A percentile compares a stretch with the other conserved stretches of the same genome.
Conservation (phyloP, 139 green algal species). For the Chlamydomonas sphaeroides region DNA sequence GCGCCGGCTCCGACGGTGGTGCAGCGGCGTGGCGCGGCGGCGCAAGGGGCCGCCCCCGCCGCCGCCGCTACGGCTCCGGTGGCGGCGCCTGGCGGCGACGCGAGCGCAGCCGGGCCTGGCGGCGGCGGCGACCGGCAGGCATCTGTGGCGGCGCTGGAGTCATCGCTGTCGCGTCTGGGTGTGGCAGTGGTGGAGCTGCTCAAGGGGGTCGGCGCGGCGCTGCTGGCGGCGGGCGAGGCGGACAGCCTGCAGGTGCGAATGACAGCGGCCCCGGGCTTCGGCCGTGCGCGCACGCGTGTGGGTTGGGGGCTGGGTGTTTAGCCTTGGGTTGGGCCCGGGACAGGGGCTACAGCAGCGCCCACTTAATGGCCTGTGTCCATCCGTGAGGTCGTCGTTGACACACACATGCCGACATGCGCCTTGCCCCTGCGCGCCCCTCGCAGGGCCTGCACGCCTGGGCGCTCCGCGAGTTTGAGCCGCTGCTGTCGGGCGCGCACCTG, state of each 20-base stretch:
- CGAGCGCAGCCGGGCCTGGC: neutral
- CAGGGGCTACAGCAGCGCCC: too few relatives aligned
- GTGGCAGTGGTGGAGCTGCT: conserved; percentile 20
- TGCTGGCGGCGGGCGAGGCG: conserved; percentile 30
- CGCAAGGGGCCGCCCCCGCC: conserved; percentile 6
- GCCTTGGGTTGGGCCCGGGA: too few relatives aligned
- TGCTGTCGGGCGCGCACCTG: conserved; percentile 34
- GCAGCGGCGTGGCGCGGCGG: too few relatives aligned
- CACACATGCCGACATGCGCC: too few relatives aligned
- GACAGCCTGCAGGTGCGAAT: conserved; percentile 25
- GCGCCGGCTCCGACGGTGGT: too few relatives aligned
- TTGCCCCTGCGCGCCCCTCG: too few relatives aligned
- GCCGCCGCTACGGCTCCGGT: neutral
- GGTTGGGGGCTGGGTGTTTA: too few relatives aligned
- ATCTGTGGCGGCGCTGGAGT: conserved; percentile 13
- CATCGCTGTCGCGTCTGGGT: conserved; percentile 25
- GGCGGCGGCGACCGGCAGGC: neutral
- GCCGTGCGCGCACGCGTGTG: too few relatives aligned
- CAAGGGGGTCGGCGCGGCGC: conserved; percentile 19
- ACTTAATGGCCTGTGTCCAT: too few relatives aligned
- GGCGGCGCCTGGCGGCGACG: neutral
- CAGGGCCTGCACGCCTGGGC: conserved; percentile 45
- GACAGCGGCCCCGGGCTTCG: too few relatives aligned
- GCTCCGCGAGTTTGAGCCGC: neutral
- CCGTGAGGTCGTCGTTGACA: too few relatives aligned